Conservation (phyloP, 495 filamentous ascomycete genomes). For the Aspergillus haitiensis region DNA sequence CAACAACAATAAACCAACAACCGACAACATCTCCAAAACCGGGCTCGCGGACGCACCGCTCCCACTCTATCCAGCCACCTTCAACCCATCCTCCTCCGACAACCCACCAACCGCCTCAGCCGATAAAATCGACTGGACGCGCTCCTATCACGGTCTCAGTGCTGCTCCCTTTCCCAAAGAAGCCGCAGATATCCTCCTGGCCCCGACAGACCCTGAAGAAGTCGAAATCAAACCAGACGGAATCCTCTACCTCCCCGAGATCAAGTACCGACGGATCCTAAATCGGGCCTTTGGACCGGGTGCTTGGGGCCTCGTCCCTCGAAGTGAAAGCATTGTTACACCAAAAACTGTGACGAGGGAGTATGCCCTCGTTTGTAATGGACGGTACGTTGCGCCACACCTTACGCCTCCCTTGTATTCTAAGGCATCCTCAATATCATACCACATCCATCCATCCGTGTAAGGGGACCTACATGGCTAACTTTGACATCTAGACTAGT, state of each 20-base stretch:
- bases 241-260: slow-evolving; percentile 94
- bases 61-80: no score
- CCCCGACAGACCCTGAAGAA: slow-evolving; percentile 66
- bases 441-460: no score
- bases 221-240: slow-evolving; percentile 97
- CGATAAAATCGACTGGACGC: slow-evolving; percentile 83
- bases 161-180: slow-evolving; percentile 74
- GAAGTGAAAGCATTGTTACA: slow-evolving; percentile 88
- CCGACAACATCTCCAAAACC: slow-evolving; percentile 50
- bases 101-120: slow-evolving; percentile 41
- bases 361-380: slow-evolving; percentile 88
- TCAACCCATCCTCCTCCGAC: slow-evolving; percentile 34
- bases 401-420: no score
- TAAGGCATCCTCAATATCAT: no score
- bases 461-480: neutral
- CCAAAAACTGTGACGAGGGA: slow-evolving; percentile 87
- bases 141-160: slow-evolving; percentile 86
- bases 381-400: slow-evolving; percentile 61
- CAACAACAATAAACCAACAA: slow-evolving; percentile 40
- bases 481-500: slow-evolving; percentile 62
- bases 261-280: slow-evolving; percentile 93
- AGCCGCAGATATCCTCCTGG: slow-evolving; percentile 67
- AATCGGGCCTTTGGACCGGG: slow-evolving; percentile 93
- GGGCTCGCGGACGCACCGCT: slow-evolving; percentile 33
- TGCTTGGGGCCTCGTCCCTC: slow-evolving; percentile 89